Evolutionary conservation across 75 land plant species (phyloP), one percentile per base, ranked within the genome.

Genomic region (Pinus tabuliformis): DNA sequence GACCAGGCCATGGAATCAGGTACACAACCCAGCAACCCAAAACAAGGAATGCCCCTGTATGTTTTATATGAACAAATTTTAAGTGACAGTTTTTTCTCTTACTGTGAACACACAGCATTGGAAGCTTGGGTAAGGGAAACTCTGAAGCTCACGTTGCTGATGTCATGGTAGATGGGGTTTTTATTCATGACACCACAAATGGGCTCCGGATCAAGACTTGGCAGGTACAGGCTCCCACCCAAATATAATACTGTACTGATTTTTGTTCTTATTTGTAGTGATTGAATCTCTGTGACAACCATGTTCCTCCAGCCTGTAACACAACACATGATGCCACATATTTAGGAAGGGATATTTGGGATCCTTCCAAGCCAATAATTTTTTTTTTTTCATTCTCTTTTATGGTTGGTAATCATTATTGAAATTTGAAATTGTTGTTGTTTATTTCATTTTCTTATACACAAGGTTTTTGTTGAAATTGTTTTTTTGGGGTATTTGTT

Each of bases 1-100:
- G 93, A 21, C 93, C 92, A 2, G 93, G 93, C 33, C 93, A 91
- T 75, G 93, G 93, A 42, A 91, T 91, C 84, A 91, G 93, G 91
- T 91, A 83, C 4, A 6, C 4, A 39, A 30, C 8, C 52, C 52
- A 45, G 1, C 52, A 42, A 3, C 4, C 0, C 45, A 42, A 42
- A 45, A 6, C 54, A 49, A 49, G 12, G 12, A 49, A 11, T 3
- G 24, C 24, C 24, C 63, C 7, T 62, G 21, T 24, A 15, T n/a
- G 8, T 62, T n/a, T 62, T 62, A 24, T n/a, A n/a, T n/a, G 24
- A 62, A 62, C 63, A n/a, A n/a, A 18, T n/a, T 62, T 13, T 8
- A 6, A 62, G 63, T n/a, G 21, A 24, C 20, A 57, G 24, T 17
- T 73, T 18, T 49, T 73, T 33, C 2, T 73, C n/a, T 1, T 16